Evolutionary conservation across 2,329 filamentous ascomycete genomes (phyloP).

Genomic region (Neofusicoccum parvum): DNA sequence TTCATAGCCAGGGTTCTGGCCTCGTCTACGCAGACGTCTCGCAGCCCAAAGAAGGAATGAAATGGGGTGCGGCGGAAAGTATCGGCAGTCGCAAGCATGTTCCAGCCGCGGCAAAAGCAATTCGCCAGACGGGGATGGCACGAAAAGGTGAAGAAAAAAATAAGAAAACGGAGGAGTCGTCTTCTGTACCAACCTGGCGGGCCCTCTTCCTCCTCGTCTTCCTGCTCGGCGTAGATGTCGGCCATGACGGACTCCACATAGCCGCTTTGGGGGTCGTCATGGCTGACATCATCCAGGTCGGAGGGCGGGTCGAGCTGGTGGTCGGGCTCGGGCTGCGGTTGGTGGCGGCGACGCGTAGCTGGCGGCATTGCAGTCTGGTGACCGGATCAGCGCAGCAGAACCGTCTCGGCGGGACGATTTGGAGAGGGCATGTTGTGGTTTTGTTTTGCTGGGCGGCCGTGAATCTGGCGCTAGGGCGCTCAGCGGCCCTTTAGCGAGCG

Average conservation of each 20-base stretch:
- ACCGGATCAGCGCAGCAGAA: background rate
- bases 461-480: background rate
- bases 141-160: background rate
- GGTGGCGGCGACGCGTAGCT: conserved; percentile 30
- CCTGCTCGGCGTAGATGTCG: conserved; percentile 33
- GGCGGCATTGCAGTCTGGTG: conserved; percentile 29
- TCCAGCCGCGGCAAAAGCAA: background rate
- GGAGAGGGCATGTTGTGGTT: conserved; percentile 13
- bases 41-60: background rate
- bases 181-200: conserved; percentile 9
- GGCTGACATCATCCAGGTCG: conserved; percentile 18
- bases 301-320: conserved; percentile 22
- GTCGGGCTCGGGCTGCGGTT: conserved; percentile 25
- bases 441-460: conserved; percentile 13
- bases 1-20: background rate
- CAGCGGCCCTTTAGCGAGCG: background rate
- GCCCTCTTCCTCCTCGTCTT: conserved; percentile 30
- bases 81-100: background rate
- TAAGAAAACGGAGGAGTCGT: background rate
- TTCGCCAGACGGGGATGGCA: background rate
- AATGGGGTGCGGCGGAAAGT: background rate
- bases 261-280: background rate
- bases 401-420: conserved; percentile 4
- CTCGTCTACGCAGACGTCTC: background rate
- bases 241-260: conserved; percentile 17